Evolutionary conservation across 805 yeast species (phyloP), one percentile per base, ranked within the genome.

Genomic region (Henningerozyma blattae): DNA sequence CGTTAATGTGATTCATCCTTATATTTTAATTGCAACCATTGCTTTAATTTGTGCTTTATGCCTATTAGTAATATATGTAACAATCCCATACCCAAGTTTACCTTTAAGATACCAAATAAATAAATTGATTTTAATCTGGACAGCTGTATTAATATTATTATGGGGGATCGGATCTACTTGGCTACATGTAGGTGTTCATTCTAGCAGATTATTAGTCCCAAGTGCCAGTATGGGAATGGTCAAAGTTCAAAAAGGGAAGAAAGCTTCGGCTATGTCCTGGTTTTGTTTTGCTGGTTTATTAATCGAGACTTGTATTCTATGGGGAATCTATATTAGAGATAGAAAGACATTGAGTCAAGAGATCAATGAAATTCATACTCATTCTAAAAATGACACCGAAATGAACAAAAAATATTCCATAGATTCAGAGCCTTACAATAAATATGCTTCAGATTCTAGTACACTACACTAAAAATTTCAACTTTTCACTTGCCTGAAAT

Each of bases 81-180:
- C 59, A 0, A 40, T 74, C 4, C 79, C 81, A 2, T 31, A 15
- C 14, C n/a, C n/a, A n/a, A 58, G 64, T 12, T 40, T 75, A 10
- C 84, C 84, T 4, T 49, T 32, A 29, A 61, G 48, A 37, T 15
- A 35, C 13, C 22, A 44, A 12, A 34, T 59, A 16, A 54, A 44
- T 37, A 55, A 42, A 34, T 44, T 46, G 18, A 48, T 45, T 33
- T 47, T 60, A 38, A 43, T 45, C 4, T 38, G 68, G 18, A 54
- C 68, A 15, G 51, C 62, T 0, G 38, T 58, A 0, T 43, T 62
- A 30, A 58, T 64, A 4, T 47, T 75, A 3, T 28, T 75, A 2
- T 75, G 81, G 79, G 82, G 80, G 0, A 53, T 75, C 19, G 81
- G 81, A 2, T 62, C 81, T 1, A 74, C 76, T 70, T 67, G 80